Percentiles rank a stretch among this genome's conserved stretches.
These are phyloP conservation scores for Tilletiaria anomala DNA, from an alignment of 1,284 basidiomycete species.

Conservation along the genomic window DNA sequence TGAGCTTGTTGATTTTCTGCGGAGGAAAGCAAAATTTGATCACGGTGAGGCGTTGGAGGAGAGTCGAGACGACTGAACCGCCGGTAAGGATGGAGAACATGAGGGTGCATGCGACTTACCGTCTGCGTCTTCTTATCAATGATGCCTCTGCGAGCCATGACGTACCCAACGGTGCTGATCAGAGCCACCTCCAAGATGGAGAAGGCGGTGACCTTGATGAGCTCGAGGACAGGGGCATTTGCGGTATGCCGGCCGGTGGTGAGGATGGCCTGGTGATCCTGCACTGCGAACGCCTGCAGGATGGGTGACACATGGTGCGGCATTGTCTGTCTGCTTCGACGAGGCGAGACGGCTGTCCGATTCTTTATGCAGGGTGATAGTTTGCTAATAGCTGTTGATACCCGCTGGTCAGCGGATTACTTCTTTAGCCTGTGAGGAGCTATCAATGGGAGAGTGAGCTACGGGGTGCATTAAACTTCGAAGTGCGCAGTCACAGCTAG, in stretches of 20 bases:
- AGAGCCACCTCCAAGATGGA: constrained; percentile 80
- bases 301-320: background rate
- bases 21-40: background rate
- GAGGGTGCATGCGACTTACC: constrained; percentile 40
- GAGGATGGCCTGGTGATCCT: background rate
- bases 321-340: too few species aligned
- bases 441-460: too few species aligned
- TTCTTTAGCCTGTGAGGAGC: too few species aligned
- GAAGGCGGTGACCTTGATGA: constrained; percentile 18
- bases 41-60: constrained; percentile 2
- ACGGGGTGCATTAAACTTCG: too few species aligned
- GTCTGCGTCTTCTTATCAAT: constrained; percentile 80
- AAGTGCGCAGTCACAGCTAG: too few species aligned
- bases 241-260: background rate
- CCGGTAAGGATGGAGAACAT: constrained; percentile 1
- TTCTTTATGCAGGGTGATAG: too few species aligned
- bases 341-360: too few species aligned
- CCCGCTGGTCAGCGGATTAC: too few species aligned
- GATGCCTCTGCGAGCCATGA: constrained; percentile 62
- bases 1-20: constrained; percentile 28
- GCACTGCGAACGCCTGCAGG: background rate
- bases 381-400: too few species aligned
- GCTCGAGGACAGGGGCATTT: background rate
- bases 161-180: constrained; percentile 69
- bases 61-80: background rate